Evolutionary conservation across 352 stramenopile species (phyloP).

Genomic region (Pilasporangium apinafurcum): DNA sequence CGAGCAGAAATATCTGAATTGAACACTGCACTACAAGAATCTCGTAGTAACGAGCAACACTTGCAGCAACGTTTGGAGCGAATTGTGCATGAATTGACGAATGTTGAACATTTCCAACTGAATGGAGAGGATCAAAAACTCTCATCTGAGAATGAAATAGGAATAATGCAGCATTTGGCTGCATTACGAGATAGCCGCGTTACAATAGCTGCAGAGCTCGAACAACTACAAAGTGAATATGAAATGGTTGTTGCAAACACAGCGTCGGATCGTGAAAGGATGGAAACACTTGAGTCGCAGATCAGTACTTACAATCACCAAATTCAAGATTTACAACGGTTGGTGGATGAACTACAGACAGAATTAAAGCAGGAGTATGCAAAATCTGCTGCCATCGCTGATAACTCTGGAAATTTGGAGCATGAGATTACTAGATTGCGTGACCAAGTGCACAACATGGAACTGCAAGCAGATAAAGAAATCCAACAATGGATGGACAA

Average conservation of each 20-base stretch:
- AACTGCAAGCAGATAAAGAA: slow-evolving; percentile 24
- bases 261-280: slow-evolving; percentile 18
- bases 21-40: slow-evolving; percentile 23
- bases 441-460: slow-evolving; percentile 29
- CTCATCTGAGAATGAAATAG: too few species aligned
- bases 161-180: too few species aligned
- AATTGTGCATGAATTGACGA: slow-evolving; percentile 34
- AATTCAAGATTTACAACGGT: slow-evolving; percentile 35
- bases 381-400: slow-evolving; percentile 25
- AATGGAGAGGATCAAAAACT: too few species aligned
- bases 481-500: slow-evolving; percentile 36
- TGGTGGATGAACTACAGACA: slow-evolving; percentile 25
- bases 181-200: too few species aligned
- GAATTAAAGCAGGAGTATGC: slow-evolving; percentile 48
- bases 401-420: slow-evolving; percentile 35
- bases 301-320: slow-evolving; percentile 31
- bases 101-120: too few species aligned
- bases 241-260: slow-evolving; percentile 31
- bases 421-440: slow-evolving; percentile 34
- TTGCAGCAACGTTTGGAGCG: slow-evolving; percentile 33
- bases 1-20: slow-evolving; percentile 24
- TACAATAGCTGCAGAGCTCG: slow-evolving; percentile 27
- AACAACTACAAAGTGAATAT: slow-evolving; percentile 38
- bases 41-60: slow-evolving; percentile 35
- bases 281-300: slow-evolving; percentile 28